Evolutionary conservation across 1,284 basidiomycete genomes (phyloP), one percentile per base, ranked within the genome.

Genomic region (Exsudoporus floridanus): DNA sequence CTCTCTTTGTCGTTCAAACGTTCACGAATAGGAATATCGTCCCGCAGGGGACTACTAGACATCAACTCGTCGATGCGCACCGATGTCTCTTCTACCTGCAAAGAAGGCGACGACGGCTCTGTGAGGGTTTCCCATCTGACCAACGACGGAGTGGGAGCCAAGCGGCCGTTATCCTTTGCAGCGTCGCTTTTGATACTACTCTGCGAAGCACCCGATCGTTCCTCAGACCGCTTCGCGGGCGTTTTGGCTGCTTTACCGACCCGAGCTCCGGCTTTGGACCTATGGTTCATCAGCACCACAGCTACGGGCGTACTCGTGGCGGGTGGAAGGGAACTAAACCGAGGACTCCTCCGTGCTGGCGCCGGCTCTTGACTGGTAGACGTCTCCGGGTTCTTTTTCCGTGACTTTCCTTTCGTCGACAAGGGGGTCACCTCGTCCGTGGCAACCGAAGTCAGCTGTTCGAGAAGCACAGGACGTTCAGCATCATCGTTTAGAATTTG

Each of bases 1-100:
- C 51, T 53, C 43, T 6, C 42, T 37, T 45, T 51, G 31, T 8
- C 45, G 5, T 50, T 46, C 27, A 16, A 13, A n/a, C 38, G 50
- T 30, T 31, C 45, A 18, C 5, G 52, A 8, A 38, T 12, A 33
- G 28, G 18, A 37, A 10, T 25, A 5, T 9, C 44, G 3, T 58
- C 46, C 7, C 38, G 28, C 7, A 36, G 47, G 7, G 72, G 67
- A 46, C 73, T 74, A 50, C 73, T 76, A 9, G 74, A 65, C 41
- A 59, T 62, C 16, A 76, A 57, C 59, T 78, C 73, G 50, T 79
- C 77, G 40, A 72, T 8, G 54, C 61, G 65, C 12, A 68, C 54
- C 8, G 63, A 60, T 6, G 60, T 50, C 7, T 62, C 59, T 13
- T 64, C 49, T 4, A 21, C 14, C 21, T 31, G 50, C 6, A 64